A percentile compares a stretch with the other conserved stretches of the same genome.
Conservation (phyloP, 768 basidiomycete species). For the Myochromella boudieri region DNA sequence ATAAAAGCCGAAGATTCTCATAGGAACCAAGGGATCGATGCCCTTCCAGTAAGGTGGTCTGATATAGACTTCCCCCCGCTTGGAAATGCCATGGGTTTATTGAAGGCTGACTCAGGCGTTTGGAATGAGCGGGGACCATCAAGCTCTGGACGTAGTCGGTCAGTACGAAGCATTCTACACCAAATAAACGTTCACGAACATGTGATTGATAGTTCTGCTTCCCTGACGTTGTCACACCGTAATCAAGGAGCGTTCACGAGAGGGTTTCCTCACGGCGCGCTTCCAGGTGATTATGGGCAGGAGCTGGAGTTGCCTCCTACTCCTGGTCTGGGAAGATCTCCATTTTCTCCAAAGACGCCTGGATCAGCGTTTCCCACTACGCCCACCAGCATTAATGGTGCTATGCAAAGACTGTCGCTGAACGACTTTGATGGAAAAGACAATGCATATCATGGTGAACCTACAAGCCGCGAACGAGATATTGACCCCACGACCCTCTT, state of each 20-base stretch:
- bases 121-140: constrained; percentile 23
- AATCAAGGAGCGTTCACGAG: constrained; percentile 2
- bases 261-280: constrained; percentile 6
- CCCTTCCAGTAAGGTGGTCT: constrained; percentile 26
- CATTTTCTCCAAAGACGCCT: constrained; percentile 50
- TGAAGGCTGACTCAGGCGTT: constrained; percentile 22
- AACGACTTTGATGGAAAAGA: constrained; percentile 25
- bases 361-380: constrained; percentile 49
- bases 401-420: constrained; percentile 28
- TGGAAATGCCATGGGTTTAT: constrained; percentile 23
- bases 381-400: constrained; percentile 40
- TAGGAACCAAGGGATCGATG: neutral
- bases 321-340: constrained; percentile 46
- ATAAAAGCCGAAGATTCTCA: no score
- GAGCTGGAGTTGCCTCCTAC: constrained; percentile 43
- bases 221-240: constrained; percentile 12
- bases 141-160: constrained; percentile 13
- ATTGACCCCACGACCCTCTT: constrained; percentile 72
- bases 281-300: constrained; percentile 26
- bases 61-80: constrained; percentile 38
- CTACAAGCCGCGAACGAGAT: constrained; percentile 31
- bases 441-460: constrained; percentile 16
- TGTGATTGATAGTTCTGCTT: constrained; percentile 6
- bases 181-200: neutral
- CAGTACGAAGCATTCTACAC: neutral